A percentile compares a stretch with the other conserved stretches of the same genome.
Evolutionary conservation across 1,139 yeast species (phyloP).

Genomic region (Meyerozyma elateridarum): DNA sequence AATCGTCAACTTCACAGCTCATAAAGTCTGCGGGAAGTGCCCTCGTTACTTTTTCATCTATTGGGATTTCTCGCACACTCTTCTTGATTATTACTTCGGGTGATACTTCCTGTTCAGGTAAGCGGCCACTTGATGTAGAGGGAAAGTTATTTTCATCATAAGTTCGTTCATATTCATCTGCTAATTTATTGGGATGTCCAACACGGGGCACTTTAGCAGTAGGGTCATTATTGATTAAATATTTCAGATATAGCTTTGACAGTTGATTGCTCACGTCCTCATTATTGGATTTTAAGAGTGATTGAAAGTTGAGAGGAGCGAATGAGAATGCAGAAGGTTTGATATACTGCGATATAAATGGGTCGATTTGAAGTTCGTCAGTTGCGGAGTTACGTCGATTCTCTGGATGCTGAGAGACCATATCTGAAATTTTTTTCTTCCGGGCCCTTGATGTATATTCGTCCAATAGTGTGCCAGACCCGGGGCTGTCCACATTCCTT

Average conservation of each 20-base stretch:
- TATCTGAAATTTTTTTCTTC: too few relatives aligned
- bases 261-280: constrained; percentile 20
- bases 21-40: constrained; percentile 55
- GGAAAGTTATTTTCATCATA: constrained; percentile 5
- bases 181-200: too few relatives aligned
- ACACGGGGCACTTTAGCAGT: too few relatives aligned
- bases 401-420: constrained; percentile 2
- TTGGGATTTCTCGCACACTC: constrained; percentile 1
- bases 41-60: constrained; percentile 4
- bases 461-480: too few relatives aligned
- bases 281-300: constrained; percentile 20
- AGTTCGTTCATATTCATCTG: constrained; percentile 5
- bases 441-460: too few relatives aligned
- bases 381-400: constrained; percentile 6
- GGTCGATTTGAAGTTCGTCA: constrained; percentile 14
- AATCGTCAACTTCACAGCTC: constrained; percentile 64
- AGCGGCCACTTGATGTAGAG: not conserved
- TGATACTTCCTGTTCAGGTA: constrained; percentile 1
- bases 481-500: too few relatives aligned
- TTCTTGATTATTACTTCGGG: not conserved
- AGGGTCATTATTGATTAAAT: constrained; percentile 14
- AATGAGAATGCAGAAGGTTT: too few relatives aligned
- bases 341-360: constrained; percentile 27
- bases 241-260: constrained; percentile 25
- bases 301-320: constrained; percentile 14